Conservation (phyloP, 108 stramenopile genomes). For the Skeletonema tropicum region DNA sequence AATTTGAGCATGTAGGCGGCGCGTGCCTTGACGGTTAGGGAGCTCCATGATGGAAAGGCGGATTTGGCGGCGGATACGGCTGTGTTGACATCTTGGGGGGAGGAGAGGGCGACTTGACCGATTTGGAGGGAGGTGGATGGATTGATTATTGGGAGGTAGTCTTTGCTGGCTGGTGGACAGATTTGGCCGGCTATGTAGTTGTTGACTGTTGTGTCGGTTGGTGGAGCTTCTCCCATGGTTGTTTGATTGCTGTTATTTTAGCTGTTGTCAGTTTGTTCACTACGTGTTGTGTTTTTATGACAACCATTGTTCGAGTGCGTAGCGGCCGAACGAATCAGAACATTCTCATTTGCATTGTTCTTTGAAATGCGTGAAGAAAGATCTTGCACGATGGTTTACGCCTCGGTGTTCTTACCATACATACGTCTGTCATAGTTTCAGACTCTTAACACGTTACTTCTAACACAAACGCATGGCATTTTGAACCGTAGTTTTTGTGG, state of each 20-base stretch:
- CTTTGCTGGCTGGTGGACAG: slow-evolving; percentile 51
- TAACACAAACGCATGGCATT: no score
- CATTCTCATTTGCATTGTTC: no score
- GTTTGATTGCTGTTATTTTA: no score
- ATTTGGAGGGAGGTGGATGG: slow-evolving; percentile 57
- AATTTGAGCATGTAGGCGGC: slow-evolving; percentile 93
- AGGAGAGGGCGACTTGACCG: slow-evolving; percentile 72
- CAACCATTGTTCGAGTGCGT: no score
- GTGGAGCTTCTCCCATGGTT: slow-evolving; percentile 9
- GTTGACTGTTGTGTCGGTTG: slow-evolving; percentile 34
- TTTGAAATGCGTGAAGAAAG: no score
- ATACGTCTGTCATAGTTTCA: no score
- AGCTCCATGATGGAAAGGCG: slow-evolving; percentile 83
- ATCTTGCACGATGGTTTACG: no score
- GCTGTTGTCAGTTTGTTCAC: neutral
- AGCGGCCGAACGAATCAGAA: no score
- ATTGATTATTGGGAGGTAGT: slow-evolving; percentile 64
- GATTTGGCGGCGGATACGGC: slow-evolving; percentile 79
- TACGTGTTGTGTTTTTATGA: neutral
- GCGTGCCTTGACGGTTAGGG: slow-evolving; percentile 80
- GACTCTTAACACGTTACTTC: no score
- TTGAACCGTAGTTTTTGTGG: no score
- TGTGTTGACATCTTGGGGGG: slow-evolving; percentile 64
- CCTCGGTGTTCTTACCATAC: no score
- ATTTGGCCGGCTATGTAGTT: slow-evolving; percentile 74